Conservation (phyloP, 768 basidiomycete species). For the Lentinula aciculospora region DNA sequence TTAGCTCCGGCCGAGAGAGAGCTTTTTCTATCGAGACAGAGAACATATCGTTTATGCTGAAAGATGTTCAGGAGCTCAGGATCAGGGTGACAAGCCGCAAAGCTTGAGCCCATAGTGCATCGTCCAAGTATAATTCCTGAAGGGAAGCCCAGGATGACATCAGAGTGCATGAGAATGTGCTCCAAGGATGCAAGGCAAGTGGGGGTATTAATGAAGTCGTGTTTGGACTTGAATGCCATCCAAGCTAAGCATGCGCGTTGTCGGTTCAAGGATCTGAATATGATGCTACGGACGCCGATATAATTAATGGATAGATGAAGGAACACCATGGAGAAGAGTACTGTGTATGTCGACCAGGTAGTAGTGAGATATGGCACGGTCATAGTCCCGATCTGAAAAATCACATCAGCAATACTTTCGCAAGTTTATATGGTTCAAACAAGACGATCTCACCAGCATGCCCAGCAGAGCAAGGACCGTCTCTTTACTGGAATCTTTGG, state of each 20-base stretch:
- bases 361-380: conserved; percentile 52
- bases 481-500: conserved; percentile 69
- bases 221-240: conserved; percentile 26
- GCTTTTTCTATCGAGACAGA: conserved; percentile 38
- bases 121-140: conserved; percentile 31
- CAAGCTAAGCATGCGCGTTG: conserved; percentile 54
- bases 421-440: not conserved
- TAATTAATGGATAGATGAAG: conserved; percentile 58
- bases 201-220: conserved; percentile 24
- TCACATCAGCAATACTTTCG: not conserved
- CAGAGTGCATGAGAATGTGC: conserved; percentile 34
- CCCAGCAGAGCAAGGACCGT: conserved; percentile 63
- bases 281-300: conserved; percentile 51
- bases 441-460: conserved; percentile 47
- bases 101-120: conserved; percentile 46
- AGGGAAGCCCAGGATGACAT: conserved; percentile 29
- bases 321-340: conserved; percentile 44
- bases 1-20: not conserved
- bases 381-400: conserved; percentile 48
- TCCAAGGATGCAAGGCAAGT: conserved; percentile 35
- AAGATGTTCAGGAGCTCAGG: conserved; percentile 33
- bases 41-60: conserved; percentile 39
- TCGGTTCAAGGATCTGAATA: conserved; percentile 52
- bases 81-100: conserved; percentile 26
- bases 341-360: conserved; percentile 39